Evolutionary conservation across 768 basidiomycete genomes (phyloP), one percentile per base, ranked within the genome.

Genomic region (Clitopilus hobsonii): DNA sequence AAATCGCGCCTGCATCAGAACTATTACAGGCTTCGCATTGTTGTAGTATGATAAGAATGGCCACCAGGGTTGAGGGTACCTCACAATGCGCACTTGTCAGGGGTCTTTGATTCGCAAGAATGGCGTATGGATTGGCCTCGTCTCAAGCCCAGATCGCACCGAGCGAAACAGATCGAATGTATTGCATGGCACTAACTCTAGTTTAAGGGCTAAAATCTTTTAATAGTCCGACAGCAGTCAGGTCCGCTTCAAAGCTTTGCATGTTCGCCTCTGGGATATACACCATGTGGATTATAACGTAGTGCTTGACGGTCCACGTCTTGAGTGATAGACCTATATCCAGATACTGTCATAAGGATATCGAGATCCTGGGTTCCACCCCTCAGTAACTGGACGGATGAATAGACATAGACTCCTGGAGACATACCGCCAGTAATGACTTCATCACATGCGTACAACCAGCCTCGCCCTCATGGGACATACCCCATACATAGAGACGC

Each of bases 361-460:
- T 76, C 74, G n/a, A 74, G 61, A 57, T 75, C 73, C 65, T 72
- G 30, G 23, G 26, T 0, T 45, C 20, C 6, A 4, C 7, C 38
- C 24, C 18, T 52, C 22, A 20, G n/a, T 28, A 11, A n/a, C 23
- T 23, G 23, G 10, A 57, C 14, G 27, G n/a, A 7, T 14, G 27
- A 25, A 26, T 60, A 7, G 3, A 60, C 70, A 56, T 38, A 41
- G n/a, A n/a, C n/a, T 36, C 32, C 10, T 14, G n/a, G 13, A 36
- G 32, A 36, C 32, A 14, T n/a, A 73, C 74, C 38, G 80, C 78
- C 22, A 82, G 69, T 2, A 81, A 63, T 38, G 73, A 74, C 62
- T 74, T 78, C 71, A 82, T 76, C 26, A 83, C 82, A 62, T 83
- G 81, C 28, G 75, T 61, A 56, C 79, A 80, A 0, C 82, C 82